phyloP scores from a whole-genome alignment of 306 rosid species.

The Cicer cuneatum region DNA sequence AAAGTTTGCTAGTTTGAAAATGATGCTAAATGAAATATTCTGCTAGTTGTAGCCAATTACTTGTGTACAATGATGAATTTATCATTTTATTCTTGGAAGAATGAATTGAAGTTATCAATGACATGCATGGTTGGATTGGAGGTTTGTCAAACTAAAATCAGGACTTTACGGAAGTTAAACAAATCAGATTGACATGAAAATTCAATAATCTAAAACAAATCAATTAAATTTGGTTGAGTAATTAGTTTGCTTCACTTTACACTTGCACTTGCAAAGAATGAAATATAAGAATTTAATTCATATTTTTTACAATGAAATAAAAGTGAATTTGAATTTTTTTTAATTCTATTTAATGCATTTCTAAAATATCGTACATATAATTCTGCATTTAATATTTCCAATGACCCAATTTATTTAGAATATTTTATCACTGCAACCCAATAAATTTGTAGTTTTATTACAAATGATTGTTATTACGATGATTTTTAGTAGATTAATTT shows the following conservation, averaged over 20 bases:
- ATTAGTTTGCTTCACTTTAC: neutral
- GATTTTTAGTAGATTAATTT: too few species aligned
- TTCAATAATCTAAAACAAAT: slow-evolving; percentile 3
- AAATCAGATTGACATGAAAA: neutral
- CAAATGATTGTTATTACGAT: too few species aligned
- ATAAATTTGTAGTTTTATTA: too few species aligned
- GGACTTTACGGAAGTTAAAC: neutral
- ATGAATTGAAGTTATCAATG: slow-evolving; percentile 36
- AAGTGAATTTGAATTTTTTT: too few species aligned
- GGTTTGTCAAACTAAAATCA: slow-evolving; percentile 14
- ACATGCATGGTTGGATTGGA: slow-evolving; percentile 32
- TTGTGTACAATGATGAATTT: slow-evolving; percentile 35
- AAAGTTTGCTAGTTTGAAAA: slow-evolving; percentile 42
- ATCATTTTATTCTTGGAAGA: slow-evolving; percentile 38
- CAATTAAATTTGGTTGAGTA: neutral
- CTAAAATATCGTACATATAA: too few species aligned
- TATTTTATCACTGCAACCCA: too few species aligned
- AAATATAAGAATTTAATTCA: too few species aligned
- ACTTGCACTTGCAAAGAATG: neutral
- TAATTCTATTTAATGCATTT: too few species aligned
- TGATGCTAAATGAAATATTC: slow-evolving; percentile 39
- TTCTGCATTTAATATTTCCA: too few species aligned
- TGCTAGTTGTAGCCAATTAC: slow-evolving; percentile 39
- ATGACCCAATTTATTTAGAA: too few species aligned
- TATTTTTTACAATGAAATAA: too few species aligned